Evolutionary conservation across 495 filamentous ascomycete species (phyloP), one percentile per base, ranked within the genome.

Genomic region (Penicillium bialowiezense): DNA sequence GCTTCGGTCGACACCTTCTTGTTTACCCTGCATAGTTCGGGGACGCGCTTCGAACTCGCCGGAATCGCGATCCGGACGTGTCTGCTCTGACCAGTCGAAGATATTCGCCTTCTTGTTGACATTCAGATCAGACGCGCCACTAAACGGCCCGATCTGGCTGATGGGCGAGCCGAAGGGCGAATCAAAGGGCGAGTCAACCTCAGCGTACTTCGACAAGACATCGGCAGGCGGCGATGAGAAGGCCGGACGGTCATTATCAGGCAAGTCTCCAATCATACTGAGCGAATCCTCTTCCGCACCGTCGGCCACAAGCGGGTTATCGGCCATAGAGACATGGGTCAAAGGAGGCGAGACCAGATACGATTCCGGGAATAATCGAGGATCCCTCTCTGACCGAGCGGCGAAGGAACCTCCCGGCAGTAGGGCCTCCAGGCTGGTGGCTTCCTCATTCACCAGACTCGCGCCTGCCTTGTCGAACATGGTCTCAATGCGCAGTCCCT

Each of bases 21-120:
- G 90, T 68, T 95, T 97, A 2, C 88, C 90, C 71, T 97, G 91
- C 33, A 95, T 88, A 9, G 91, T 96, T 51, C 87, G 86, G 9
- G 93, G 92, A 45, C 92, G 80, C 37, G 78, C 74, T 35, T 84
- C 80, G 18, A 78, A 70, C 36, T 83, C 76, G 31, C 67, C 50
- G 2, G 53, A 43, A 41, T 76, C 75, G 31, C 68, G 73, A 58
- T 80, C 86, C 38, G 69, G 69, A 18, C 71, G 68, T 29, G 79
- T 62, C 29, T 87, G 79, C 63, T 96, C 91, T 38, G 86, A 85
- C 89, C 90, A 96, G 64, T 95, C 89, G 56, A 95, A 96, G 19
- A 91, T 79, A 44, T 74, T 76, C 60, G 67, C 69, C 46, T 68
- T 72, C 13, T 62, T 61, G 35, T 42, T 60, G 36, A 31, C 10